Evolutionary conservation across 2,329 filamentous ascomycete genomes (phyloP), one percentile per base, ranked within the genome.

Genomic region (Alternaria viburni): DNA sequence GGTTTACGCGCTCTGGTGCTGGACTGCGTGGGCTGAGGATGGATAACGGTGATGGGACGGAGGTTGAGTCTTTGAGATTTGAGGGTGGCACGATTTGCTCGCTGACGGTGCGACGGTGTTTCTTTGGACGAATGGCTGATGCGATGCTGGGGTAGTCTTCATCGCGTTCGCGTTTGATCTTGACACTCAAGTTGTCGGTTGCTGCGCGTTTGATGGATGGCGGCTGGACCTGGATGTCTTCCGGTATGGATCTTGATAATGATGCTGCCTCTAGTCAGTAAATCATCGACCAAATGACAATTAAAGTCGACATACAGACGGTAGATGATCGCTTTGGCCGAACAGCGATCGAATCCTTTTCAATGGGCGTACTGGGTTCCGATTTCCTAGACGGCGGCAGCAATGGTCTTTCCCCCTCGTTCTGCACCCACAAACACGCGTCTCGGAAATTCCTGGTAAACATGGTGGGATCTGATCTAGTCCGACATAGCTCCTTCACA

Each of bases 261-360:
- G 54, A 68, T 36, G 61, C 64, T 71, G 11, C 36, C 11, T 19
- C 17, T 41, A 17, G 47, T 64, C 45, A 66, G 60, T 49, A 43
- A 6, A 28, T 28, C 28, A 15, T 8, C 7, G 8, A 26, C 79
- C 76, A 58, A 32, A 21, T 4, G 23, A 41, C 8, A 21, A 52
- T 41, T 3, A 15, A 25, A 7, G 4, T 36, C 1, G 19, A 91
- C 87, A 87, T 88, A 90, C 13, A 93, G 87, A 28, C 87, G 81
- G 8, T 88, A 88, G 46, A 93, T 81, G 15, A 90, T 88, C 19
- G 83, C 82, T 75, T 89, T 89, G 23, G 91, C 90, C 64, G 88
- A 84, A 71, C 69, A n/a, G 66, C 52, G 15, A 71, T 57, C 5
- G 52, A 56, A 7, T 72, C 69, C n/a, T 51, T 54, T 45, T 62